These are phyloP conservation scores for Populus hybrid DNA, from an alignment of 441 rosid species.

Conservation along the genomic window DNA sequence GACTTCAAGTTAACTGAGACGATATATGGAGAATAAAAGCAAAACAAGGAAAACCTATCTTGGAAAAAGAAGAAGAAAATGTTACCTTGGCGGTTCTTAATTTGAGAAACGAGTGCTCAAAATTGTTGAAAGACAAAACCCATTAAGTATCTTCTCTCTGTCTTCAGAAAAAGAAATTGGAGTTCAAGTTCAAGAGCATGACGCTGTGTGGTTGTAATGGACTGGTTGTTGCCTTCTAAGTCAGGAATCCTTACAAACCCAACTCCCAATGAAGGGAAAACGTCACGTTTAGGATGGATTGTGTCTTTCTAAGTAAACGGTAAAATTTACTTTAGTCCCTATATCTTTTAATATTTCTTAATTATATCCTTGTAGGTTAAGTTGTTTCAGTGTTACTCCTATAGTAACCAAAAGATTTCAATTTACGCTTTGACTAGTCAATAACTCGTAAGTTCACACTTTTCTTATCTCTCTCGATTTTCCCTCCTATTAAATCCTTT, in stretches of 20 bases:
- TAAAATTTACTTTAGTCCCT: no score
- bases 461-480: background rate
- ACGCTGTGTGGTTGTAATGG: background rate
- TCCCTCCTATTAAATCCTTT: no score
- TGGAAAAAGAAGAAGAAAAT: background rate
- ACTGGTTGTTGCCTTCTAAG: background rate
- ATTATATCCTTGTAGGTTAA: no score
- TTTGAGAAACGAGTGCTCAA: background rate
- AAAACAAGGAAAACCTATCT: background rate
- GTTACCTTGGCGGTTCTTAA: background rate
- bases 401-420: background rate
- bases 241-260: background rate
- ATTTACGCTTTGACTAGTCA: background rate
- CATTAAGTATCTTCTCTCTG: background rate
- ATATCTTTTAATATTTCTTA: no score
- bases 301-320: no score
- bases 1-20: background rate
- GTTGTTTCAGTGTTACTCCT: background rate
- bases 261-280: background rate
- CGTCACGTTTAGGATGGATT: background rate
- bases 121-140: no score
- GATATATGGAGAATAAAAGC: background rate
- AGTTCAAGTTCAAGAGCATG: background rate
- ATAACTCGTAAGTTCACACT: background rate
- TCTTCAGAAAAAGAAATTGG: background rate